These are phyloP conservation scores for Penstemon eatonii DNA, from an alignment of 257 asterid genomes.

Conservation along the genomic window DNA sequence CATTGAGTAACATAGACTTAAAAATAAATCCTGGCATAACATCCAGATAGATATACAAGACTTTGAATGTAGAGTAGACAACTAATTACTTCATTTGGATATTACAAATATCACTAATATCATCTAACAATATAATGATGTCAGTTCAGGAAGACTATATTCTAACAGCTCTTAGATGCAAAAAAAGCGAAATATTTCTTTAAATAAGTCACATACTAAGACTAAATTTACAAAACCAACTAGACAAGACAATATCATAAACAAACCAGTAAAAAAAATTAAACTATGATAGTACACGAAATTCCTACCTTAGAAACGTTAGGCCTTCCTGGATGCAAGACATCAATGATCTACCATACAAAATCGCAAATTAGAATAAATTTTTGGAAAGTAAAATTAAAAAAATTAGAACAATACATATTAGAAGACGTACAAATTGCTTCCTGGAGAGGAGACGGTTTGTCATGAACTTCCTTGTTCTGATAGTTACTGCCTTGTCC, in stretches of 20 bases:
- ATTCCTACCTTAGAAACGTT: constrained; percentile 64
- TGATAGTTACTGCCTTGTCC: constrained; percentile 68
- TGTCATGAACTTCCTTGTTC: constrained; percentile 75
- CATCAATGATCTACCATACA: constrained; percentile 50
- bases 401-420: background rate
- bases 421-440: constrained; percentile 48
- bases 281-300: background rate
- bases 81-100: background rate
- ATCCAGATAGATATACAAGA: background rate
- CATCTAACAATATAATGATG: background rate
- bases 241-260: background rate
- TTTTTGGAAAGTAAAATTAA: background rate
- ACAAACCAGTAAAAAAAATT: background rate
- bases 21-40: background rate
- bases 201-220: background rate
- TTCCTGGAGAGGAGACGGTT: constrained; percentile 73
- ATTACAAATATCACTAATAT: background rate
- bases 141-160: no score
- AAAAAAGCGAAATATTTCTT: background rate
- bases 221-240: background rate
- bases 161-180: background rate
- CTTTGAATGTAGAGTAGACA: background rate
- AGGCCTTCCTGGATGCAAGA: constrained; percentile 71
- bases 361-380: background rate
- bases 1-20: background rate